Evolutionary conservation across 768 basidiomycete species (phyloP).

Genomic region (Boletus vinaceobasis): DNA sequence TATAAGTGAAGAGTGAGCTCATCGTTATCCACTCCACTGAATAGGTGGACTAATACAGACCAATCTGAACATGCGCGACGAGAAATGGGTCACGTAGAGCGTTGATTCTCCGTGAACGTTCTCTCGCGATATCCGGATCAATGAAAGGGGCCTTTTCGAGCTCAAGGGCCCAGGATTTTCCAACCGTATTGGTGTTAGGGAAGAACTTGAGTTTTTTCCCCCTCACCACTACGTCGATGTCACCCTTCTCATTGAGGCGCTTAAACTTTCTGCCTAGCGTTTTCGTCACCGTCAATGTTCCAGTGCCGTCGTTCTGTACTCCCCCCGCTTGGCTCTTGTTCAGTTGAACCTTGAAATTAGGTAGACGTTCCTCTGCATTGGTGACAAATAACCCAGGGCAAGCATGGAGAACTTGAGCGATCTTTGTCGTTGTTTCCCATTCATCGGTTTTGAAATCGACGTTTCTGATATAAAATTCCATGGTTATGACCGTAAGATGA

Average conservation of each 20-base stretch:
- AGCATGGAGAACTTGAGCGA: constrained; percentile 55
- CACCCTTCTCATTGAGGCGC: constrained; percentile 35
- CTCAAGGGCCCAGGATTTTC: constrained; percentile 25
- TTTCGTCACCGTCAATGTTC: constrained; percentile 31
- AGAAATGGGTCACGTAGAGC: constrained; percentile 49
- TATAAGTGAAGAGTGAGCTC: constrained; percentile 5
- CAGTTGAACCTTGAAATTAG: constrained; percentile 65
- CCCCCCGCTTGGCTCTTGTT: constrained; percentile 47
- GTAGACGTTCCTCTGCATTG: constrained; percentile 19
- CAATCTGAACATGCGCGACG: constrained; percentile 65
- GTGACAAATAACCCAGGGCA: constrained; percentile 29
- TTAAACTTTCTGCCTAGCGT: constrained; percentile 45
- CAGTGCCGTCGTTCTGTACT: constrained; percentile 55
- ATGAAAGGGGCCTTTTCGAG: constrained; percentile 56
- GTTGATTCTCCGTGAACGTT: constrained; percentile 41
- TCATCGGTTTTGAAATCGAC: constrained; percentile 39
- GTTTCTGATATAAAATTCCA: constrained; percentile 38
- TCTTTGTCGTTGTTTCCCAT: constrained; percentile 54
- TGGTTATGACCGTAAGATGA: constrained; percentile 10
- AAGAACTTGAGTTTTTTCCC: constrained; percentile 39
- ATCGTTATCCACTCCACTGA: not conserved
- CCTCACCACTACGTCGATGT: constrained; percentile 39
- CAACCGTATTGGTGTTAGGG: constrained; percentile 6
- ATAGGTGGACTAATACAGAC: constrained; percentile 34
- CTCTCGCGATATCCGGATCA: constrained; percentile 51